These are phyloP conservation scores for Yamagishiella unicocca DNA, from an alignment of 139 green algal species.

Conservation along the genomic window DNA sequence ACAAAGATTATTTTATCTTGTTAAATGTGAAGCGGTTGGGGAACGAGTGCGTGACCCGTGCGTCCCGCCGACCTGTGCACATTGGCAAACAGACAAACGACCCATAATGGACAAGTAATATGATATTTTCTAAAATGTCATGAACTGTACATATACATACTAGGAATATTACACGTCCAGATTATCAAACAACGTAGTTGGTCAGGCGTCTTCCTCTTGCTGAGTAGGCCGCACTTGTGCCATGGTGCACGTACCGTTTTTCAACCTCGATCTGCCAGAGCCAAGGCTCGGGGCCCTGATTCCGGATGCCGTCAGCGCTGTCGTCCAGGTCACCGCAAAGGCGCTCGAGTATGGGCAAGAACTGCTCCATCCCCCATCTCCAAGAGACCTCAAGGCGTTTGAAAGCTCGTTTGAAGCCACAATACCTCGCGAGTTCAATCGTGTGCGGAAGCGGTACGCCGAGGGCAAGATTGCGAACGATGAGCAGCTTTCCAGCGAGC, in stretches of 20 bases:
- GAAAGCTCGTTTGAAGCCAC: background rate
- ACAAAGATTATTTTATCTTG: no score
- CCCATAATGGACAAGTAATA: no score
- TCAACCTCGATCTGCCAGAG: constrained; percentile 46
- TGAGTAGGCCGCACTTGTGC: no score
- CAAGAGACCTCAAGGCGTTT: background rate
- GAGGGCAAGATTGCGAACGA: constrained; percentile 55
- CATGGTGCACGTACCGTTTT: constrained; percentile 52
- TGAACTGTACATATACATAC: no score
- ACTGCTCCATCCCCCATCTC: background rate
- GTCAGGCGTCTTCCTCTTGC: no score
- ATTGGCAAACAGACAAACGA: no score
- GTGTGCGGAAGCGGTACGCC: constrained; percentile 35
- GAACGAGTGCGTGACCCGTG: no score
- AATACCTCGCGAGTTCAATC: constrained; percentile 52
- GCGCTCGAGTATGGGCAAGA: background rate
- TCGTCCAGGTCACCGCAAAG: background rate
- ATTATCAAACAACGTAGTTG: no score
- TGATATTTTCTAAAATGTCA: no score
- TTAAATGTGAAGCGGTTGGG: no score
- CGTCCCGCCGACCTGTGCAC: no score
- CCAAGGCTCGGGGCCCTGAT: constrained; percentile 6
- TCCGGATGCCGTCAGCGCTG: background rate
- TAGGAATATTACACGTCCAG: no score
- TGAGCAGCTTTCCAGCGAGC: constrained; percentile 53